phyloP scores from a whole-genome alignment of 345 rosid genomes.

The Syzygium grande region DNA sequence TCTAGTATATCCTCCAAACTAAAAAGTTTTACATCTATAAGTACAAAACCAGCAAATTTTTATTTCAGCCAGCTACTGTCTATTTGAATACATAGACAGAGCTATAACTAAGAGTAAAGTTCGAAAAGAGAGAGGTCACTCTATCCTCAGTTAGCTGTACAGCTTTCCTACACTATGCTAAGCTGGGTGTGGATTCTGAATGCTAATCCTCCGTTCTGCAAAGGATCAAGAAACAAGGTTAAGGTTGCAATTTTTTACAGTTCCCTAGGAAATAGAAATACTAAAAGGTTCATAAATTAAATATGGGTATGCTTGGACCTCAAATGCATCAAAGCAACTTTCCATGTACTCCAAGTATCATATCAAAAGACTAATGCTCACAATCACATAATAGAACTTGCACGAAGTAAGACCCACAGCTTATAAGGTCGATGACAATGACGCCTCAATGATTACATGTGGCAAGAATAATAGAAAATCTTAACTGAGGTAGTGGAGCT shows the following conservation, averaged over 20 bases:
- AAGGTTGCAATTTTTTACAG: neutral
- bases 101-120: neutral
- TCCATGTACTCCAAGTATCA: neutral
- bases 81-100: slow-evolving; percentile 11
- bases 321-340: neutral
- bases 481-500: neutral
- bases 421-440: neutral
- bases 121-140: neutral
- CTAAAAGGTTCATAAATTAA: neutral
- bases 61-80: slow-evolving; percentile 29
- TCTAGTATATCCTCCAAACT: slow-evolving; percentile 12
- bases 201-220: slow-evolving; percentile 60
- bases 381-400: neutral
- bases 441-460: neutral
- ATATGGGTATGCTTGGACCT: neutral
- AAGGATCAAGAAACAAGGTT: neutral
- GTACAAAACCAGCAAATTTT: slow-evolving; percentile 27
- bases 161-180: slow-evolving; percentile 18
- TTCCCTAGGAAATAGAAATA: neutral
- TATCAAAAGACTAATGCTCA: neutral
- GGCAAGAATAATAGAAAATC: neutral
- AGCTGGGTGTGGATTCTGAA: slow-evolving; percentile 39
- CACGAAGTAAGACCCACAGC: neutral
- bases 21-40: slow-evolving; percentile 29
- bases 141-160: slow-evolving; percentile 69